A percentile compares a stretch with the other conserved stretches of the same genome.
phyloP scores from a whole-genome alignment of 73 alveolate genomes.

The Durusdinium trenchii region DNA sequence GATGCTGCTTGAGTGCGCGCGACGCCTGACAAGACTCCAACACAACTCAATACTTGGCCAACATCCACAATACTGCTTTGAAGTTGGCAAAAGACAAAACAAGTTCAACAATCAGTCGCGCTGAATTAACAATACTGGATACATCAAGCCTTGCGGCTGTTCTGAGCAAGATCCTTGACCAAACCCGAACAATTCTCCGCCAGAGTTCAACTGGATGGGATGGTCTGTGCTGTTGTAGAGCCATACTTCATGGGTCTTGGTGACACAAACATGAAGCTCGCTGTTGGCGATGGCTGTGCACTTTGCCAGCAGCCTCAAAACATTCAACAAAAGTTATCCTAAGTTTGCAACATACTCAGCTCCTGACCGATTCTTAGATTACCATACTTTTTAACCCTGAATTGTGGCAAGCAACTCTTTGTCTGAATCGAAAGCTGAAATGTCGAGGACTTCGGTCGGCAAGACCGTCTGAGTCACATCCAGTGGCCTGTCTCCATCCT shows the following conservation, averaged over 20 bases:
- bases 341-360: background rate
- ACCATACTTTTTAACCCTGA: background rate
- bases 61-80: background rate
- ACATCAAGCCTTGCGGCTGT: background rate
- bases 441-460: background rate
- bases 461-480: background rate
- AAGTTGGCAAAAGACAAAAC: background rate
- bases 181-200: background rate
- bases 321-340: background rate
- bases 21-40: background rate
- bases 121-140: background rate
- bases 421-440: background rate
- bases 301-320: background rate
- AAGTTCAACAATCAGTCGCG: background rate
- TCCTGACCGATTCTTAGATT: background rate
- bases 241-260: background rate
- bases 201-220: background rate
- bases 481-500: background rate
- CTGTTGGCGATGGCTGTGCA: background rate
- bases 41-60: background rate
- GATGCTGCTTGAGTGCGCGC: background rate
- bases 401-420: background rate
- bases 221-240: background rate
- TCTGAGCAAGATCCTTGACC: background rate
- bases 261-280: background rate